Base-by-base conservation (phyloP, 805 yeast genomes). In the Lipomyces kockii region DNA sequence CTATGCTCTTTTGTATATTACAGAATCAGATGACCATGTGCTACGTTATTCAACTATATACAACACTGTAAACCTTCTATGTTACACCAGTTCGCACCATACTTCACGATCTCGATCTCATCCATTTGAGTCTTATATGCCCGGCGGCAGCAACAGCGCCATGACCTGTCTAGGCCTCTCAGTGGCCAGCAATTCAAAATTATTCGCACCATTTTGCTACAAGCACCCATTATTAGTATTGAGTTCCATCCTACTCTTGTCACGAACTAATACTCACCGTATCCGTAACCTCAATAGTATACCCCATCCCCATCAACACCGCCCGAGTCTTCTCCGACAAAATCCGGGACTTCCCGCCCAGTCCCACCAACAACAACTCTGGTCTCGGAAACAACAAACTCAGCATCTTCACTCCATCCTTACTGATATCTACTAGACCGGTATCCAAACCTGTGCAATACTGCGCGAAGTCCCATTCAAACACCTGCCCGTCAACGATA, bases 161-260 rank as follows among this genome's bases (percentile, higher is more conserved):
- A 87, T 92, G n/a, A 91, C 86, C 39, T 86, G 87, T 32, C 82
- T 80, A 0, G 93, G 91, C 71, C 97, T 81, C 75, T 91, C 97
- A 0, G 94, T 89, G 0, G 94, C 92, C 66, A 91, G 78, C 55
- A 91, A 78, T 73, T 91, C 94, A 78, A 85, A 91, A 69, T 85
- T 87, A 70, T 85, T 83, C 12, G 90, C 93, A 0, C 91, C 90
- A 71, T 85, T 85, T 37, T 67, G 66, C 77, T 74, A 66, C 12
- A 56, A 12, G 17, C 17, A 29, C 54, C 20, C 22, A 20, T 25
- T 25, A 11, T 20, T 53, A 55, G 22, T 25, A 52, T 52, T 52
- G 17, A n/a, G 22, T 17, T 37, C 5, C 43, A 49, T 17, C 22
- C 53, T 14, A 20, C 53, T 49, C 29, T 22, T 14, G 51, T 29